These are phyloP conservation scores for Naganishia liquefaciens DNA, from an alignment of 1,284 basidiomycete species.

Conservation along the genomic window DNA sequence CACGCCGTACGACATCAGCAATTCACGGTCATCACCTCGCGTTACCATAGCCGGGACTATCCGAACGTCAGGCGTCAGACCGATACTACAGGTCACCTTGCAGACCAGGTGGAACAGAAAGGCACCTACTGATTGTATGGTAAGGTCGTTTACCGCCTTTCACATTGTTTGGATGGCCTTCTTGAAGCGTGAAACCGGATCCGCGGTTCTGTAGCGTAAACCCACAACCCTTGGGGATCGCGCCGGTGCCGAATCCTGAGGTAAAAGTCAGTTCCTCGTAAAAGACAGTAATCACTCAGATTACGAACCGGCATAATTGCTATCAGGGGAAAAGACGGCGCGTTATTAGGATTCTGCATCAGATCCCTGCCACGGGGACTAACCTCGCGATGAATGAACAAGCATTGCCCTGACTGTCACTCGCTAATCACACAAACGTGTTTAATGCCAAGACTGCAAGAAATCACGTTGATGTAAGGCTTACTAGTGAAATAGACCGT, in stretches of 20 bases:
- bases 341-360: no score
- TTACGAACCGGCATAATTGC: constrained; percentile 75
- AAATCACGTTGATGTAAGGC: constrained; percentile 12
- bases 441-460: background rate
- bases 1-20: constrained; percentile 86
- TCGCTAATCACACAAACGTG: constrained; percentile 56
- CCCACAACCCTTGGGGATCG: constrained; percentile 86
- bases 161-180: constrained; percentile 80
- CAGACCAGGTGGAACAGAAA: no score
- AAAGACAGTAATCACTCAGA: background rate
- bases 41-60: constrained; percentile 80
- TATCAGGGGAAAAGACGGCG: constrained; percentile 52
- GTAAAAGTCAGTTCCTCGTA: background rate
- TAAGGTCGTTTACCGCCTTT: constrained; percentile 85
- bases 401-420: constrained; percentile 87
- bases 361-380: background rate
- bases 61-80: background rate
- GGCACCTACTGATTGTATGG: constrained; percentile 73
- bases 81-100: background rate
- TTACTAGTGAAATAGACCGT: constrained; percentile 88
- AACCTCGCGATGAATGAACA: constrained; percentile 75
- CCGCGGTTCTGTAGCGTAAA: constrained; percentile 96
- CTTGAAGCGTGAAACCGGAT: constrained; percentile 73
- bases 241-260: constrained; percentile 61
- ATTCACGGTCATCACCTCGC: constrained; percentile 64